phyloP scores from a whole-genome alignment of 495 filamentous ascomycete genomes.

The Aspergillus diversus region DNA sequence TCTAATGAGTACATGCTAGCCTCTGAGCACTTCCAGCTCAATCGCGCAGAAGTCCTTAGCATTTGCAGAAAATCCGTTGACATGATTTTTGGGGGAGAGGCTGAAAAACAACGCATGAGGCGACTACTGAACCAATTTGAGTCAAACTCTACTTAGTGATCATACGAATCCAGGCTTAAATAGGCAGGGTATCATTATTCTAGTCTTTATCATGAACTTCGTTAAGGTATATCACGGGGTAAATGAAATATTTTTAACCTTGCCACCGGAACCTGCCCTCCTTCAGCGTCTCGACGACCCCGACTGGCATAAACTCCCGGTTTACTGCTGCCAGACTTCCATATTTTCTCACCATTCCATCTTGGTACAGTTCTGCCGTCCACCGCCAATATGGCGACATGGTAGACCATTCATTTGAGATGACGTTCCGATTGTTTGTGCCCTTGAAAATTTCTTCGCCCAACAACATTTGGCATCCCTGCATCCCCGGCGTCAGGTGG shows the following conservation, averaged over 20 bases:
- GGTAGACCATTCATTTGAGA: conserved; percentile 35
- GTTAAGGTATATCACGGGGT: conserved; percentile 1
- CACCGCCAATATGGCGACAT: conserved; percentile 66
- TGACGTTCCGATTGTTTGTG: conserved; percentile 24
- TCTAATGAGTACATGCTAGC: conserved; percentile 80
- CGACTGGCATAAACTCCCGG: conserved; percentile 62
- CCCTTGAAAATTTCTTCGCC: conserved; percentile 16
- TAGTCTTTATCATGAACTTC: conserved; percentile 8
- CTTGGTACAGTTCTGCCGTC: conserved; percentile 62
- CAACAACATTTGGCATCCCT: conserved; percentile 31
- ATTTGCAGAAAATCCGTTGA: conserved; percentile 61
- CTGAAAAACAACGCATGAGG: conserved; percentile 61
- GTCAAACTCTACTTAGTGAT: conserved; percentile 18
- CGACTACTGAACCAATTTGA: conserved; percentile 48
- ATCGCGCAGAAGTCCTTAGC: conserved; percentile 54
- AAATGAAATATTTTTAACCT: conserved; percentile 29
- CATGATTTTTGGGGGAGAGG: conserved; percentile 65
- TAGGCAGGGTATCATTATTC: neutral
- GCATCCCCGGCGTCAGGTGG: conserved; percentile 32
- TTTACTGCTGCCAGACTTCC: conserved; percentile 67
- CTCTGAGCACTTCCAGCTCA: conserved; percentile 69
- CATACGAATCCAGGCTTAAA: neutral
- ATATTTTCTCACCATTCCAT: conserved; percentile 61
- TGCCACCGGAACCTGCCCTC: conserved; percentile 65
- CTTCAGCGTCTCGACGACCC: conserved; percentile 65